Evolutionary conservation across 306 rosid genomes (phyloP).

Genomic region (Rosa chinensis): DNA sequence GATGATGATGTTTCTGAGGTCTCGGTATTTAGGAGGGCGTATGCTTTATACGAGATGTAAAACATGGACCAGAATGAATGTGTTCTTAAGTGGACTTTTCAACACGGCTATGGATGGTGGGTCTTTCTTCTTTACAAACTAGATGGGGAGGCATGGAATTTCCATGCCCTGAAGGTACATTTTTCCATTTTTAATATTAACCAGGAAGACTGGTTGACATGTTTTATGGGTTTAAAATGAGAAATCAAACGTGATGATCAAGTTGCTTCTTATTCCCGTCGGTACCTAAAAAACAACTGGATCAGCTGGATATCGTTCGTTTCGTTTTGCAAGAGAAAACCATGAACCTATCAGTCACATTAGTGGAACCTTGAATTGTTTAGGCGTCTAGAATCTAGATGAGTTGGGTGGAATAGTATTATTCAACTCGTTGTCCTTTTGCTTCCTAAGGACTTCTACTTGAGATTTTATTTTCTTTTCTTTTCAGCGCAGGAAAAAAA

Average conservation of each 20-base stretch:
- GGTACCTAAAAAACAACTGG: background rate
- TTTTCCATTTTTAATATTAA: background rate
- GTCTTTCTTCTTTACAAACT: background rate
- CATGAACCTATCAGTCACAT: background rate
- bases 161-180: background rate
- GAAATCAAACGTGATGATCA: background rate
- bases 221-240: background rate
- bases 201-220: background rate
- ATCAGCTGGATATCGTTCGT: background rate
- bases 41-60: background rate
- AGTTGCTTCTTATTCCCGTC: background rate
- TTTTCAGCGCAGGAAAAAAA: background rate
- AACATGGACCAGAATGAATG: background rate
- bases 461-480: background rate
- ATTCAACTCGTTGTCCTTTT: background rate
- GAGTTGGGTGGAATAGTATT: background rate
- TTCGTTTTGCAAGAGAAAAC: background rate
- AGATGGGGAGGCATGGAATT: constrained; percentile 6
- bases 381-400: background rate
- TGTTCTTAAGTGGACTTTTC: constrained; percentile 11
- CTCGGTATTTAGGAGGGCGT: background rate
- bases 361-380: constrained; percentile 1
- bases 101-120: constrained; percentile 5
- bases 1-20: background rate
- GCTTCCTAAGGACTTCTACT: background rate